A percentile compares a stretch with the other conserved stretches of the same genome.
Evolutionary conservation across 257 asterid genomes (phyloP).

Genomic region (Nicotiana obtusifolia): DNA sequence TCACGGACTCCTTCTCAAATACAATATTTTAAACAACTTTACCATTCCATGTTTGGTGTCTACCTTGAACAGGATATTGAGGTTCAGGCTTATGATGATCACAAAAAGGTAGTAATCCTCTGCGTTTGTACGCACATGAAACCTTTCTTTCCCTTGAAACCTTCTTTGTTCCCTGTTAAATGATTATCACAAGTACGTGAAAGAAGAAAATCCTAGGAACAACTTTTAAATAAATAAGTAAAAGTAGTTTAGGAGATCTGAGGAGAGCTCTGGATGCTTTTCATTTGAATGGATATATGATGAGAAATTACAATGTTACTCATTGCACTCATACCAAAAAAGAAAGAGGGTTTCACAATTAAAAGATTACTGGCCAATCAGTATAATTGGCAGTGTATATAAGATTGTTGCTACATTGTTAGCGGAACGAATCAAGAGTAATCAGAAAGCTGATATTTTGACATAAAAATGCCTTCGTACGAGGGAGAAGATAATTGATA

Average conservation of each 20-base stretch:
- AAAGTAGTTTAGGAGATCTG: not conserved
- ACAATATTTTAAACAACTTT: conserved; percentile 65
- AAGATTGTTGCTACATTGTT: not conserved
- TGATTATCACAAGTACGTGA: not conserved
- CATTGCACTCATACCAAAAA: not conserved
- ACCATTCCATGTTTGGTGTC: conserved; percentile 46
- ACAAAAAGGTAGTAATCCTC: conserved; percentile 47
- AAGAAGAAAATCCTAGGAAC: not conserved
- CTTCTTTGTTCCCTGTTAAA: not conserved
- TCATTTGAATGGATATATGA: not conserved
- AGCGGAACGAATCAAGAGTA: not conserved
- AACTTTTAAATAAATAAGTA: not conserved
- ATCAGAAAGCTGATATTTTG: too few species aligned
- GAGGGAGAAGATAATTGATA: too few species aligned
- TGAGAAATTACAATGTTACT: not conserved
- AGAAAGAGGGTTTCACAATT: not conserved
- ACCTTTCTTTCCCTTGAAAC: too few species aligned
- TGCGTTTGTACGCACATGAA: not conserved
- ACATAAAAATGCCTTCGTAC: too few species aligned
- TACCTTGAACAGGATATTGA: conserved; percentile 81
- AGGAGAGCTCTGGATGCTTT: not conserved
- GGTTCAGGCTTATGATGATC: conserved; percentile 59
- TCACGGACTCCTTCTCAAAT: conserved; percentile 84
- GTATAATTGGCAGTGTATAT: not conserved
- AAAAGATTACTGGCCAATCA: not conserved